Percentiles rank a stretch among this genome's conserved stretches.
These are phyloP conservation scores for Bipolaris bicolor DNA, from an alignment of 2,329 filamentous ascomycete species.

Conservation along the genomic window DNA sequence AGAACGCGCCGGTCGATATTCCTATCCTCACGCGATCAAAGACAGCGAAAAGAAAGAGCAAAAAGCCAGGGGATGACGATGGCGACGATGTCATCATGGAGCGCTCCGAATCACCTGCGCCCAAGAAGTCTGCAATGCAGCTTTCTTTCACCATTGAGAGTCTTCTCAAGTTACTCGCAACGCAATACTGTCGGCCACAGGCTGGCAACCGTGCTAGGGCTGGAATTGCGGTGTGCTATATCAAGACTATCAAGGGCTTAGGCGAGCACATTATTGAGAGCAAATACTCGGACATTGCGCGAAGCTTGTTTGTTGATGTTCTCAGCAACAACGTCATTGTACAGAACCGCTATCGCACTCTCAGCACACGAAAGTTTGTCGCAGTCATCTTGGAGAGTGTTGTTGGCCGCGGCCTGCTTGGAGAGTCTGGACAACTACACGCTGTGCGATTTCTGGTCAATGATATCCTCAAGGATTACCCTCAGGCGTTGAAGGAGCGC, in stretches of 20 bases:
- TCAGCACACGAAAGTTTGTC: conserved; percentile 84
- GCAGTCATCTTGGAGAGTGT: conserved; percentile 84
- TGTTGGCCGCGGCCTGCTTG: conserved; percentile 79
- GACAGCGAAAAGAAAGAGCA: conserved; percentile 74
- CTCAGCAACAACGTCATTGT: conserved; percentile 76
- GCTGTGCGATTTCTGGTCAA: conserved; percentile 84
- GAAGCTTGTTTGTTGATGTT: conserved; percentile 80
- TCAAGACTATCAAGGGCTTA: conserved; percentile 76
- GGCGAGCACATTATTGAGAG: conserved; percentile 83
- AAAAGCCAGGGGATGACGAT: conserved; percentile 65
- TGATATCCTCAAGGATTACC: conserved; percentile 90
- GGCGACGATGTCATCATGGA: conserved; percentile 75
- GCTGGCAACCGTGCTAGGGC: conserved; percentile 82
- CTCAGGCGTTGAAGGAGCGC: conserved; percentile 83
- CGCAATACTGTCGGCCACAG: conserved; percentile 77
- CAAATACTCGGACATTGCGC: conserved; percentile 80
- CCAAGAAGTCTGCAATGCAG: conserved; percentile 72
- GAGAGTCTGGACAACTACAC: conserved; percentile 85
- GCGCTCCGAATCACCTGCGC: conserved; percentile 75
- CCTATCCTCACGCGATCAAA: conserved; percentile 60
- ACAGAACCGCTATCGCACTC: conserved; percentile 84
- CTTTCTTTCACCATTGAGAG: conserved; percentile 78
- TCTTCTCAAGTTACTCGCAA: conserved; percentile 77
- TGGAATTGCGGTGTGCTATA: conserved; percentile 86
- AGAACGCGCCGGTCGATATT: conserved; percentile 53